Percentiles rank a stretch among this genome's conserved stretches.
phyloP scores from a whole-genome alignment of 805 yeast genomes.

The Danielozyma ontarioensis region DNA sequence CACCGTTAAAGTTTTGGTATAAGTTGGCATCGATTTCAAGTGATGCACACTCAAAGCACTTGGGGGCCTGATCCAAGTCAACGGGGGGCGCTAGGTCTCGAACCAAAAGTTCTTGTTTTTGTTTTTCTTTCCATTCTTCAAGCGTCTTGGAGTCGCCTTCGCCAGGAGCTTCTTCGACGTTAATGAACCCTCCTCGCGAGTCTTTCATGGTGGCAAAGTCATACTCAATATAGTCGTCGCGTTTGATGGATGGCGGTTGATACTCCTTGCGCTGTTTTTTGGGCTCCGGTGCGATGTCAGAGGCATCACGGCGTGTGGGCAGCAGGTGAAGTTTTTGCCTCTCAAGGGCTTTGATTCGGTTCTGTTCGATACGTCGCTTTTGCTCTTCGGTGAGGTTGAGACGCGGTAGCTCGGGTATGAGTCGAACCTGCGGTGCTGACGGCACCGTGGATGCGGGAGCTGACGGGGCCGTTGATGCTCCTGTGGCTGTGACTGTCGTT shows the following conservation, averaged over 20 bases:
- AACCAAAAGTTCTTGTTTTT: slow-evolving; percentile 30
- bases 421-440: slow-evolving; percentile 2
- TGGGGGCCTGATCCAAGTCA: slow-evolving; percentile 69
- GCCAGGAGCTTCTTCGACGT: slow-evolving; percentile 15
- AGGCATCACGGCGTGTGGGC: too few relatives aligned
- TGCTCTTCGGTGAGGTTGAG: slow-evolving; percentile 45
- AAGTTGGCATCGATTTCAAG: slow-evolving; percentile 75
- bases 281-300: slow-evolving; percentile 10
- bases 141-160: slow-evolving; percentile 21
- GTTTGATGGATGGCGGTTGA: slow-evolving; percentile 39
- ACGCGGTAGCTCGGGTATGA: slow-evolving; percentile 19
- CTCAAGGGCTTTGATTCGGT: slow-evolving; percentile 50
- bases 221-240: slow-evolving; percentile 70
- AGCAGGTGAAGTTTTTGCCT: slow-evolving; percentile 32
- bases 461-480: slow-evolving; percentile 3
- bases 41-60: slow-evolving; percentile 78
- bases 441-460: slow-evolving; percentile 2
- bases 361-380: slow-evolving; percentile 42
- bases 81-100: slow-evolving; percentile 66
- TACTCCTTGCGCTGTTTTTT: slow-evolving; percentile 10
- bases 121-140: slow-evolving; percentile 47
- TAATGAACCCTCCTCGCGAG: slow-evolving; percentile 78
- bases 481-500: not conserved
- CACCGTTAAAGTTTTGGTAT: slow-evolving; percentile 58
- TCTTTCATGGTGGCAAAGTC: slow-evolving; percentile 92